Evolutionary conservation across 176 grass and related monocot species (phyloP), one percentile per base, ranked within the genome.

Genomic region (Carex myosuroides): DNA sequence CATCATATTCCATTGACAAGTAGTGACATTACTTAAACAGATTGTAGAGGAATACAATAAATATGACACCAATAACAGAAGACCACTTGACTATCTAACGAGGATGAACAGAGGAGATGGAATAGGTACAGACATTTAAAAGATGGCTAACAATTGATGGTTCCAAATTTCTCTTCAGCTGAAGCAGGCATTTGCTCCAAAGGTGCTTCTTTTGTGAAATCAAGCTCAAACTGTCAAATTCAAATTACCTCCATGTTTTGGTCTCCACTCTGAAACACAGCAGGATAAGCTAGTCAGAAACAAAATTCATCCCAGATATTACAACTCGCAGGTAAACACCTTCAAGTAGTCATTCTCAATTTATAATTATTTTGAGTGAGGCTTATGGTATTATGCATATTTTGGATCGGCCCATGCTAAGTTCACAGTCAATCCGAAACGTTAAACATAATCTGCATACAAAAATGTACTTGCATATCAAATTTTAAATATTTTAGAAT

Each of bases 211-310:
- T 69, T 54, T 83, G 58, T 29, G 20, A 24, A 48, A 69, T 66
- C 13, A 1, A 48, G 39, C 64, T 63, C 35, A 46, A 48, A 64
- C 32, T 26, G 9, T 64, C 39, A 64, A 83, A 83, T 54, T 66
- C 60, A 53, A 26, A 83, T 67, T 41, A 83, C 64, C 81, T 83
- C 81, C 81, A 83, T 69, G 39, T 68, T 60, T 83, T 63, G 8
- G 62, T 30, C 81, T 83, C 81, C 14, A 6, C 18, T 21, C 81
- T 83, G 62, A 50, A 83, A 50, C 22, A 64, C 13, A 52, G 12
- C 14, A 66, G 14, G 13, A 18, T 4, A 64, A 48, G 68, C 20
- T 52, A 33, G 60, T 83, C 33, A 48, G 24, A 69, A 29, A 67
- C 14, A 60, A 66, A 53, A 50, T 60, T 17, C 12, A 72, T 55